Base-by-base conservation (phyloP, 495 filamentous ascomycete genomes). In the Aspergillus steynii region DNA sequence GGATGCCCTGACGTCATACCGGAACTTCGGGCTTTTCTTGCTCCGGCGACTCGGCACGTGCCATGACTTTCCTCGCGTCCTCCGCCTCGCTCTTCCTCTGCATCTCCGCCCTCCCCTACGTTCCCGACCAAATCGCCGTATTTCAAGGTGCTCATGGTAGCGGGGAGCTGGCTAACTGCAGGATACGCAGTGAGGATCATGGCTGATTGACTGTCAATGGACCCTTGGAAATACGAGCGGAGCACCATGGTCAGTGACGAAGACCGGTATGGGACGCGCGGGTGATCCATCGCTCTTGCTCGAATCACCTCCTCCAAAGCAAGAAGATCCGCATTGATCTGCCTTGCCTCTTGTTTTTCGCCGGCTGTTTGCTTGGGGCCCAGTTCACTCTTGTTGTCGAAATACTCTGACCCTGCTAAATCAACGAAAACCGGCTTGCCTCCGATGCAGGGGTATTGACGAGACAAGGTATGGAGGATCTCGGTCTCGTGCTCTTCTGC, bases 351-450 rank as follows among this genome's bases (percentile, higher is more conserved):
- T 49, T 63, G 66, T 50, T 65, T 60, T 31, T 70, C 71, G 46
- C 67, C 60, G 2, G 69, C 34, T 1, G 63, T 59, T 51, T 67
- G 69, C 25, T 67, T 70, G 29, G 55, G 29, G 54, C 6, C 26
- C 20, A 20, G 63, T 54, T 14, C 58, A 12, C 54, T 55, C 27
- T 56, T 12, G 8, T 63, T 51, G 34, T 65, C 52, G 52, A 51
- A 65, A 37, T 63, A 68, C 50, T 72, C 70, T 15, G 70, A 64
- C 4, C 70, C 68, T 3, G 68, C 66, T 10, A 69, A 50, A 32
- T 73, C 70, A 2, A 73, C 70, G 31, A 69, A 71, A 31, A 71
- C 68, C 12, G 71, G 28, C 29, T 65, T 71, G 10, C 60, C 68
- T 7, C 68, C 70, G 26, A 70, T 20, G 20, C 20, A 20, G 20